Conservation (phyloP, 2,329 filamentous ascomycete species). For the Chrysosporium keratinophilum region DNA sequence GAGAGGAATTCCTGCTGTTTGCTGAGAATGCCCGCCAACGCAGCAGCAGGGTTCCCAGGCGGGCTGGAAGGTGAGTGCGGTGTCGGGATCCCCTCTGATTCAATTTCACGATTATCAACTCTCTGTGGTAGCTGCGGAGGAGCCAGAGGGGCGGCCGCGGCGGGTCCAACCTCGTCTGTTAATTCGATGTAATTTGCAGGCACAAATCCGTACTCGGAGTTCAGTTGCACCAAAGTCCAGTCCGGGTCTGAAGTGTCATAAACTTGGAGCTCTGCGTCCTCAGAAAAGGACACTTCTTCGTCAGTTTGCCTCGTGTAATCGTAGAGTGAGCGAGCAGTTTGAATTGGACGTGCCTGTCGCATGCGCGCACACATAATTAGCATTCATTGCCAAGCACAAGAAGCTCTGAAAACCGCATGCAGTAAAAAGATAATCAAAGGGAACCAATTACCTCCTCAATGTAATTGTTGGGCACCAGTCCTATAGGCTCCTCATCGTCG, state of each 20-base stretch:
- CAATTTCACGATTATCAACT: constrained; percentile 31
- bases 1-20: constrained; percentile 30
- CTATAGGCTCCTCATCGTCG: constrained; percentile 83
- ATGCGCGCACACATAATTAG: neutral
- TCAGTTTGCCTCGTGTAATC: constrained; percentile 96
- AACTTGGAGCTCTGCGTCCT: constrained; percentile 72
- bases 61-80: constrained; percentile 26
- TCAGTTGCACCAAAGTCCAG: constrained; percentile 84
- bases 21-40: constrained; percentile 43
- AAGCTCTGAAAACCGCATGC: neutral
- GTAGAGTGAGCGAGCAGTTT: constrained; percentile 82
- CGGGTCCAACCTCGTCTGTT: constrained; percentile 29
- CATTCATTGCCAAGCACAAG: neutral
- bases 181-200: constrained; percentile 93
- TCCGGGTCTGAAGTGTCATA: constrained; percentile 89
- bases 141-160: constrained; percentile 33
- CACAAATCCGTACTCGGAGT: constrained; percentile 84
- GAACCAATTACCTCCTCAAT: constrained; percentile 63
- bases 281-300: constrained; percentile 90
- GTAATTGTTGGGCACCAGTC: constrained; percentile 88
- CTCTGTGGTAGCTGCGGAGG: constrained; percentile 20
- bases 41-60: constrained; percentile 47
- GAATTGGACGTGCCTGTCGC: constrained; percentile 51
- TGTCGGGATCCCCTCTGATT: constrained; percentile 36
- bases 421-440: constrained; percentile 16